Base-by-base conservation (phyloP, 2,329 filamentous ascomycete genomes). In the Clonostachys solani region DNA sequence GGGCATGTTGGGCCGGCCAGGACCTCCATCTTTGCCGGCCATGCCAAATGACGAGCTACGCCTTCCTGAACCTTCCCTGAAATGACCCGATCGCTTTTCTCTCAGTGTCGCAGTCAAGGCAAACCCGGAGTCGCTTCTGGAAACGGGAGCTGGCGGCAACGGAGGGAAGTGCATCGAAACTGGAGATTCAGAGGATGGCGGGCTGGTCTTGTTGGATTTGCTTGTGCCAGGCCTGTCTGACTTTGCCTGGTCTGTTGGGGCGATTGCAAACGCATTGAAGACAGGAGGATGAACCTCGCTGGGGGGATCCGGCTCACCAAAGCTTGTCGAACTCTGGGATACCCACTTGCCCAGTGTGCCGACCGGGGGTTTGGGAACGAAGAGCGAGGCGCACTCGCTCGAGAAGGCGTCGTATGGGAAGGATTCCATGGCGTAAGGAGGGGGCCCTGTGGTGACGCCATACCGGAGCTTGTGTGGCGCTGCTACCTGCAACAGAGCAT, bases 81-180 rank as follows among this genome's bases (percentile, higher is more conserved):
- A 96, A 63, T 96, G 90, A 2, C 89, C 92, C 4, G 94, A 97
- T 45, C 92, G 83, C 72, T 97, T 99, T 68, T 97, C 94, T 33
- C 91, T 84, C 48, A 99, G 73, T 5, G 89, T 95, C 16, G 88
- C 83, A 52, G 92, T 86, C 47, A 96, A 73, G 35, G 89, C 88
- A 65, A 94, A 95, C 2, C 90, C 92, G 5, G 92, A 96, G 61
- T 99, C 94, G 59, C 87, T 95, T 15, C 91, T 81, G 6, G 91
- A 95, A n/a, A 88, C 81, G 1, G 89, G 86, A 4, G 89, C 92
- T 4, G 80, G 79, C 5, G 88, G 86, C 66, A 89, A 73, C 0
- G 84, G 80, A 9, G 89, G 87, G 61, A 95, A 96, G 55, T 81
- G 83, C 34, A 80, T 79, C 3, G 89, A 95, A 2, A 87, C 76